These are phyloP conservation scores for Tuber indicum DNA, from an alignment of 495 filamentous ascomycete species.

Conservation along the genomic window DNA sequence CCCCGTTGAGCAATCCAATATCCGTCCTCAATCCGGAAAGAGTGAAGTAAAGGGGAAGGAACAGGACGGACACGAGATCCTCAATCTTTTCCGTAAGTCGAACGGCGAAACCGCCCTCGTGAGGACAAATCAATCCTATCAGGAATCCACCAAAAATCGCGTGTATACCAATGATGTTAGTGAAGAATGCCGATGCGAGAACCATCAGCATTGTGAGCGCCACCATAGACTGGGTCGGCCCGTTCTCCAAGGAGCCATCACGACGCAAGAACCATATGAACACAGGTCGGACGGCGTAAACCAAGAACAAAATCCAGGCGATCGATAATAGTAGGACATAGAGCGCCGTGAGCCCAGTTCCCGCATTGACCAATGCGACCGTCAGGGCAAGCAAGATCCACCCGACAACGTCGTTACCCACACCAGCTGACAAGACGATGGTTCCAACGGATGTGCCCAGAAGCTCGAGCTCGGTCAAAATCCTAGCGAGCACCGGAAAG, in stretches of 20 bases:
- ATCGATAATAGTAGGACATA: slow-evolving; percentile 74
- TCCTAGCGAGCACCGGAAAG: slow-evolving; percentile 91
- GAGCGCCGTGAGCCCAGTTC: slow-evolving; percentile 73
- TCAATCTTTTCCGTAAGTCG: slow-evolving; percentile 95
- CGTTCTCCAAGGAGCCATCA: slow-evolving; percentile 77
- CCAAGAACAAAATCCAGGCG: slow-evolving; percentile 71
- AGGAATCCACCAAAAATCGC: slow-evolving; percentile 87
- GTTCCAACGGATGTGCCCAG: slow-evolving; percentile 78
- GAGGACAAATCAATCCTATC: slow-evolving; percentile 85
- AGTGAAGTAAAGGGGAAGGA: slow-evolving; percentile 92
- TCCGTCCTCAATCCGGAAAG: slow-evolving; percentile 86
- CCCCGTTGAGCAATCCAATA: slow-evolving; percentile 73
- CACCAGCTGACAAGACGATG: slow-evolving; percentile 85
- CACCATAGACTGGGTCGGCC: slow-evolving; percentile 80
- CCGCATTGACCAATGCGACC: slow-evolving; percentile 87
- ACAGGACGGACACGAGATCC: slow-evolving; percentile 80
- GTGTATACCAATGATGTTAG: slow-evolving; percentile 85
- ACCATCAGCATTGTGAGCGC: slow-evolving; percentile 73
- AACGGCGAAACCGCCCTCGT: slow-evolving; percentile 90
- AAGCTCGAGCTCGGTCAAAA: slow-evolving; percentile 86
- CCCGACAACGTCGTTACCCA: slow-evolving; percentile 91
- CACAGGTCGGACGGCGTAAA: slow-evolving; percentile 65
- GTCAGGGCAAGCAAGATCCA: slow-evolving; percentile 94
- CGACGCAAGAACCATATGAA: slow-evolving; percentile 69
- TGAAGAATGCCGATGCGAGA: slow-evolving; percentile 86